Base-by-base conservation (phyloP, 1,284 basidiomycete genomes). In the Wallemia mellicola region DNA sequence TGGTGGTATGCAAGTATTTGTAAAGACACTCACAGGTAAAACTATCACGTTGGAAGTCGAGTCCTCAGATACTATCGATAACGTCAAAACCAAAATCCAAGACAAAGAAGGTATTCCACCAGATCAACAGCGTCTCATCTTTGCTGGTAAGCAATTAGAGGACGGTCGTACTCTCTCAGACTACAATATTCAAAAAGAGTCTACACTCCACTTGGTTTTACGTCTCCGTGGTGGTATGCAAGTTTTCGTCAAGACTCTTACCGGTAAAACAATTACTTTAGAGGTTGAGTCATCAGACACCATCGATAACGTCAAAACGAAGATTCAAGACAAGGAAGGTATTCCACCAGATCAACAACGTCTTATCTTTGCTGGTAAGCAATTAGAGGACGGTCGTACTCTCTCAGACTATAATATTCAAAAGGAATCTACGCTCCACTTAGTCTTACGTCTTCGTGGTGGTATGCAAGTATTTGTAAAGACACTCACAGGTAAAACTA, bases 301-400 rank as follows among this genome's bases (percentile, higher is more conserved):
- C 64, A 91, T 94, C 74, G 88, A 95, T 77, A 92, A 92, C 78
- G 87, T 91, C 75, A 89, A 91, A 77, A 78, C 83, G 71, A 91
- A 91, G 74, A 91, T 91, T 69, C 86, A 89, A 71, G 86, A 89
- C 76, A 85, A 91, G 61, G 68, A 68, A 58, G 68, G 68, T 56
- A 69, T 68, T 60, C 71, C 70, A 24, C 71, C 71, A 24, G 70
- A 72, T 62, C 71, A 72, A 64, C 72, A 73, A 66, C 70, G 72
- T 32, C 64, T 73, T 56, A 72, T 73, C 63, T 73, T 73, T 58
- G 71, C 71, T 54, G 71, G 71, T 58, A 73, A 73, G 65, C 71
- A 73, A 65, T 83, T 96, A 33, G 80, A 82, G 65, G 81, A 83
- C 59, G 81, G 80, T 15, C 79, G 80, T n/a, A 82, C 80, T 1